Evolutionary conservation across 1,284 basidiomycete genomes (phyloP), one percentile per base, ranked within the genome.

Genomic region (Austroboletus niveus): DNA sequence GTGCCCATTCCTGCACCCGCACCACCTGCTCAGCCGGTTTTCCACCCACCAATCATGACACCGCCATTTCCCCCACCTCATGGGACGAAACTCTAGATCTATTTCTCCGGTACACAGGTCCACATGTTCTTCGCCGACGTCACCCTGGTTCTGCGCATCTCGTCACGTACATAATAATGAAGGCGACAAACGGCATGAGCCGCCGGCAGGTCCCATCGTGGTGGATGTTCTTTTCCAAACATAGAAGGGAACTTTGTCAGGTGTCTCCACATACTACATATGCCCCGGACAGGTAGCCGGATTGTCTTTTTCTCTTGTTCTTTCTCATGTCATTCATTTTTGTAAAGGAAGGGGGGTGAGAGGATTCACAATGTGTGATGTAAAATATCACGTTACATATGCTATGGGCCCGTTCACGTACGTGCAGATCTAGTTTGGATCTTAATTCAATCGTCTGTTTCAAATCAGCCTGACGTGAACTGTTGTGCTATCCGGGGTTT

Each of bases 21-120:
- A 40, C 53, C 57, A 24, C 61, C 60, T 22, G 42, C 15, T 17
- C 66, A 66, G 34, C 55, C 61, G 11, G 32, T 57, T 4, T 62
- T 69, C 31, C 53, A 62, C 41, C 64, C 57, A n/a, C 68, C 68
- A 4, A 67, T 67, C 51, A 67, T 66, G 64, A 64, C 62, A 7
- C 69, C 64, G 1, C 57, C 66, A 1, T 69, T 71, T 44, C 55
- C 62, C 24, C 65, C 60, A 35, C 51, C 60, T 6, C 62, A 66
- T 51, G 65, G 69, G 35, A 67, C 65, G 22, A 67, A 71, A 52
- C 63, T 67, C 30, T 67, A 46, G 56, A 41, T 41, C 11, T 5
- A 27, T 24, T 24, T 15, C 24, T 10, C 27, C 17, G 43, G 43
- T 32, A 11, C 47, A 42, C 15, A 20, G 40, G 29, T 47, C 38